A percentile compares a stretch with the other conserved stretches of the same genome.
These are phyloP conservation scores for Hypoxylon lienhwacheense DNA, from an alignment of 495 filamentous ascomycete species.

Conservation along the genomic window DNA sequence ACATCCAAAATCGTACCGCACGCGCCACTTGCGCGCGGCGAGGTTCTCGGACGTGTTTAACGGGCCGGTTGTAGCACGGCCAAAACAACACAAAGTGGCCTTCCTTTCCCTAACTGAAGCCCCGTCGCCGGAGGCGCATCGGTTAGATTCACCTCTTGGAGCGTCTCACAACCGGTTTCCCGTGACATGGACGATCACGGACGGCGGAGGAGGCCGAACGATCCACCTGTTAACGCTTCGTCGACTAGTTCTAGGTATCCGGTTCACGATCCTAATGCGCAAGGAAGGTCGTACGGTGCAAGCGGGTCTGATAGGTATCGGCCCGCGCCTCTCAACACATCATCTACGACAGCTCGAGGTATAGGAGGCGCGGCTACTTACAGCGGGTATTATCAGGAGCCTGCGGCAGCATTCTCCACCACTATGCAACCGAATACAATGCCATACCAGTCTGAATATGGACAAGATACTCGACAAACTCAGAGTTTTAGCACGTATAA, in stretches of 20 bases:
- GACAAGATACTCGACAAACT: slow-evolving; percentile 53
- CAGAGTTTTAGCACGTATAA: slow-evolving; percentile 55
- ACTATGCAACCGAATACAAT: slow-evolving; percentile 52
- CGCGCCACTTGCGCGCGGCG: slow-evolving; percentile 19
- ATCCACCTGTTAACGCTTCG: slow-evolving; percentile 53
- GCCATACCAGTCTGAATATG: slow-evolving; percentile 59
- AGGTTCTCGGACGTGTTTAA: slow-evolving; percentile 22
- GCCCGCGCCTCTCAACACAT: slow-evolving; percentile 48
- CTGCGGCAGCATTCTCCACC: slow-evolving; percentile 51
- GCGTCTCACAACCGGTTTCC: slow-evolving; percentile 48
- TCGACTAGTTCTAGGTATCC: slow-evolving; percentile 50
- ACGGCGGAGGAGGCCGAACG: slow-evolving; percentile 70
- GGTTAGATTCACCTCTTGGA: slow-evolving; percentile 49
- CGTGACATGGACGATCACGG: slow-evolving; percentile 72
- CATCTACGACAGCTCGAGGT: slow-evolving; percentile 45
- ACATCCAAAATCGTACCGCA: slow-evolving; percentile 7
- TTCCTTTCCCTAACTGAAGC: slow-evolving; percentile 57
- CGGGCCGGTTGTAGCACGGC: slow-evolving; percentile 37
- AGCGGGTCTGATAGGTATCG: slow-evolving; percentile 53
- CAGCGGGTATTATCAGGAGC: slow-evolving; percentile 59
- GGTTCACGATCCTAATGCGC: slow-evolving; percentile 46
- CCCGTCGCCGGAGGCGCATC: slow-evolving; percentile 62
- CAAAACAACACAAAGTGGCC: slow-evolving; percentile 58
- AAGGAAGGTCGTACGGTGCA: slow-evolving; percentile 46
- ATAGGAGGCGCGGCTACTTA: slow-evolving; percentile 54